Evolutionary conservation across 257 asterid genomes (phyloP), one percentile per base, ranked within the genome.

Genomic region (Solanum piurae): DNA sequence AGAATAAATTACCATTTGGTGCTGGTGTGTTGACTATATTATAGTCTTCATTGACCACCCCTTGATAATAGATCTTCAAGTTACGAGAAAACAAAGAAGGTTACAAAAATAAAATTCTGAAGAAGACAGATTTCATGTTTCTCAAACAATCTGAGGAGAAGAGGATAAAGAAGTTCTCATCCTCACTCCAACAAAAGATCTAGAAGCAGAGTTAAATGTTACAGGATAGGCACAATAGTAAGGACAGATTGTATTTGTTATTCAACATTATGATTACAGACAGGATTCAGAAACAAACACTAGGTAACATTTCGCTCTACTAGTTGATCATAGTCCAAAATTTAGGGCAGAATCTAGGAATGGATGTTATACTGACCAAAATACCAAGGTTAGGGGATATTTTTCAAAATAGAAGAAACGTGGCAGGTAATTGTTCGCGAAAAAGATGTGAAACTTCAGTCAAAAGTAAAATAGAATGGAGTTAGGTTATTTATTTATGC

Each of bases 1-100:
- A 83, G 79, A 83, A 68, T 23, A 64, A 12, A 88, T 52, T 83
- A 83, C 76, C 84, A 87, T 66, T 93, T 89, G 99, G 95, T 90
- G 95, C 92, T n/a, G 99, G 99, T 16, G 99, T 95, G 88, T 94
- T 95, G 88, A 89, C 98, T 73, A 91, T 90, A 83, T 97, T 94
- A 94, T 97, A 97, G 92, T 97, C 99, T 89, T 97, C 98, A 89
- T 92, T 96, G 90, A 89, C 98, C 90, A 87, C 97, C 90, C 98
- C 98, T 94, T 96, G 99, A 88, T 95, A 94, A 88, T 94, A 97
- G 84, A 95, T 94, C 99, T 97, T 84, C 85, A 92, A 58, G 75
- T 72, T 87, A 87, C 74, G 80, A 86, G 40, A 73, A 88, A 88
- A 86, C 40, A 86, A 91, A 86, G 85, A 88, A 46, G 87, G 87